Base-by-base conservation (phyloP, 345 rosid genomes). In the Eutrema heterophyllum region DNA sequence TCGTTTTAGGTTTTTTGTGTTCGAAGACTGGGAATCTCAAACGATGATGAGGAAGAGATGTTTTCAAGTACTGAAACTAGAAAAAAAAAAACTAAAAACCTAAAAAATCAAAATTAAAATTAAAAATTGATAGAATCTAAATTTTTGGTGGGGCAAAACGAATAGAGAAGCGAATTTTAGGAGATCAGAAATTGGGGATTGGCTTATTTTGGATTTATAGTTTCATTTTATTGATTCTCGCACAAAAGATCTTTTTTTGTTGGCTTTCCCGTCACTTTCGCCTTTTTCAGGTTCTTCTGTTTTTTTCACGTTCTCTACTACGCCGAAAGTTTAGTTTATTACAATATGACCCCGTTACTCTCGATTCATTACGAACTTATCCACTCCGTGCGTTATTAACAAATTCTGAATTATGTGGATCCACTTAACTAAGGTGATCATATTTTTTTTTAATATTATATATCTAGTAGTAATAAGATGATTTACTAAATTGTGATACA, bases 181-280 rank as follows among this genome's bases (percentile, higher is more conserved):
- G 67, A 67, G 69, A 67, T 68, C 21, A 63, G 61, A 26, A 62
- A 62, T 33, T 40, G 46, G n/a, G 64, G 45, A 45, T 67, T 59
- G 43, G 48, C 29, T 68, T 51, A 13, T 45, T 80, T 72, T 40
- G 76, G 67, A 60, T 72, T 68, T 77, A 60, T 72, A 69, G 53
- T 58, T 61, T 44, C 66, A 60, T 6, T 35, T 12, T 52, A 56
- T 70, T 64, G 59, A 71, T 64, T 40, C 33, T 75, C 68, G 61
- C 74, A 64, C 43, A 54, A 58, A 67, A 63, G 2, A 9, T 54
- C 24, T 41, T 71, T 66, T 81, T 65, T 81, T 78, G 62, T 62
- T 68, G 78, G 84, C 59, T 56, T 62, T 70, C 52, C 78, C 90
- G 82, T 77, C 64, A 59, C 64, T 71, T 67, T 77, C 77, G 81